Percentiles rank a stretch among this genome's conserved stretches.
phyloP scores from a whole-genome alignment of 345 rosid genomes.

The Toxicodendron radicans region DNA sequence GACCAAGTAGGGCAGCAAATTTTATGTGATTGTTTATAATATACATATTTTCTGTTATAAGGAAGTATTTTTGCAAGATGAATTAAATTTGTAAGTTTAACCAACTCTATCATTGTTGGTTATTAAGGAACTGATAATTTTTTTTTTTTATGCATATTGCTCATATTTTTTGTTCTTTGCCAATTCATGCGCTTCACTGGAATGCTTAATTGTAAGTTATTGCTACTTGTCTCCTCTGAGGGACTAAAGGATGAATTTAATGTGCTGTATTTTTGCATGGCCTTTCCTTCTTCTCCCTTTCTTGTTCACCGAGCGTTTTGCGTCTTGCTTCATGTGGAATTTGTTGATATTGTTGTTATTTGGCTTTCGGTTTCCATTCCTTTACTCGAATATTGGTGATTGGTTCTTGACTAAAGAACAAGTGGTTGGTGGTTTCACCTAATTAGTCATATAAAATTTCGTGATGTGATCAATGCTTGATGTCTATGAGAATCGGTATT shows the following conservation, averaged over 20 bases:
- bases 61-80: slow-evolving; percentile 46
- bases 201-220: neutral
- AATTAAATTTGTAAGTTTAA: slow-evolving; percentile 39
- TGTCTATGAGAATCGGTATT: neutral
- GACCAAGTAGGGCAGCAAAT: slow-evolving; percentile 49
- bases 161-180: slow-evolving; percentile 21
- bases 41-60: slow-evolving; percentile 40
- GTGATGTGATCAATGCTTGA: neutral
- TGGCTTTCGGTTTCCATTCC: neutral
- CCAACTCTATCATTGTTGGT: slow-evolving; percentile 37
- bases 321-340: too few species aligned
- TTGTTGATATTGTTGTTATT: neutral
- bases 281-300: neutral
- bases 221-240: neutral
- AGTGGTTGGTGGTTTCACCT: neutral
- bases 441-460: neutral
- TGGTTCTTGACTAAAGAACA: neutral
- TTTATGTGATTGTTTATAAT: slow-evolving; percentile 53
- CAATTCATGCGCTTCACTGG: neutral
- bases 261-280: neutral
- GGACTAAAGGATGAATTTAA: neutral
- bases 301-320: neutral
- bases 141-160: neutral
- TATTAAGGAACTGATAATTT: slow-evolving; percentile 26
- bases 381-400: neutral